Percentiles rank a stretch among this genome's conserved stretches.
Evolutionary conservation across 2,329 filamentous ascomycete genomes (phyloP).

Genomic region (Capronia epimyces): DNA sequence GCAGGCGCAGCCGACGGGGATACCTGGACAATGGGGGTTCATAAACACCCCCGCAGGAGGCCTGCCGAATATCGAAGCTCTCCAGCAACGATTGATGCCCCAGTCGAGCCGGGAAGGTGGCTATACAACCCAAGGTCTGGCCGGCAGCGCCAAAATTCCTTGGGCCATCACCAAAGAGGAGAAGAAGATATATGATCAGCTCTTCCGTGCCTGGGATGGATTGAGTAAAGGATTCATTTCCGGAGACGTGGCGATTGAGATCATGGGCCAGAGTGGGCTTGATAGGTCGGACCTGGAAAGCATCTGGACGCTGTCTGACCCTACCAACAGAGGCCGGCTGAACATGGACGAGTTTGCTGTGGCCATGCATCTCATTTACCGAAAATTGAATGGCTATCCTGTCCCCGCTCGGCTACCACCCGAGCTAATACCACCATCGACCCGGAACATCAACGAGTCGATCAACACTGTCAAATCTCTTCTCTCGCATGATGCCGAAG

Average conservation of each 20-base stretch:
- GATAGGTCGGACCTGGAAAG: slow-evolving; percentile 85
- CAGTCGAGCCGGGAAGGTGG: slow-evolving; percentile 82
- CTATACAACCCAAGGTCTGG: slow-evolving; percentile 79
- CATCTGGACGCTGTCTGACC: slow-evolving; percentile 91
- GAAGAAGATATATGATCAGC: slow-evolving; percentile 90
- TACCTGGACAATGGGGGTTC: slow-evolving; percentile 94
- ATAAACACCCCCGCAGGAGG: slow-evolving; percentile 88
- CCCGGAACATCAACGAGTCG: slow-evolving; percentile 84
- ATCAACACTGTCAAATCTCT: slow-evolving; percentile 89
- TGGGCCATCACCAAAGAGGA: slow-evolving; percentile 99
- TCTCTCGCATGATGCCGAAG: slow-evolving; percentile 82
- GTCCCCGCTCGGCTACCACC: slow-evolving; percentile 80
- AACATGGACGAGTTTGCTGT: slow-evolving; percentile 97
- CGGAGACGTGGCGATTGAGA: slow-evolving; percentile 89
- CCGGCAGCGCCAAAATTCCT: slow-evolving; percentile 90
- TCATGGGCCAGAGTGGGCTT: slow-evolving; percentile 91
- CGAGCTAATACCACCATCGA: slow-evolving; percentile 90
- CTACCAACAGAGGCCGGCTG: slow-evolving; percentile 86
- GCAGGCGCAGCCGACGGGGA: slow-evolving; percentile 89
- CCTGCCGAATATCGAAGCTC: slow-evolving; percentile 84
- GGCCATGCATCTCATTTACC: slow-evolving; percentile 97
- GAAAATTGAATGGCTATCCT: slow-evolving; percentile 92
- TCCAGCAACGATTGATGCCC: slow-evolving; percentile 95
- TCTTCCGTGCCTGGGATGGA: slow-evolving; percentile 96
- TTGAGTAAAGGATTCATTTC: slow-evolving; percentile 87